Evolutionary conservation across 2,329 filamentous ascomycete genomes (phyloP).

Genomic region (Paracorniculantispora psalliotae): DNA sequence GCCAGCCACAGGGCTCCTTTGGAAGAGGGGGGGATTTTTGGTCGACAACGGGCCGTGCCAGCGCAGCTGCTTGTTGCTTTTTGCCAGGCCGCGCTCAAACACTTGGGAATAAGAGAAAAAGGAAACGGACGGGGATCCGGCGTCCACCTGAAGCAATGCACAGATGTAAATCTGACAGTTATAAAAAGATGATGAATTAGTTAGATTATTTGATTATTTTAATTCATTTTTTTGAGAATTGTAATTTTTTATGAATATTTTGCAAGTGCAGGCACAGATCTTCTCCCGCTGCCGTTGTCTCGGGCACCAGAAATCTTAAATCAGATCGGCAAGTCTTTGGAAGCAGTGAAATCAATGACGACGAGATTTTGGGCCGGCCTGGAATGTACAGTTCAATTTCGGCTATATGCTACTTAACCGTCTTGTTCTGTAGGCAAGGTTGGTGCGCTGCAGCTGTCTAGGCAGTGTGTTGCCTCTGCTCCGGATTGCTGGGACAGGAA

Average conservation of each 20-base stretch:
- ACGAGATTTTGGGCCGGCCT: too few relatives aligned
- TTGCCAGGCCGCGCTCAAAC: not conserved
- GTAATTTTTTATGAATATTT: too few relatives aligned
- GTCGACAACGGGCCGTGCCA: conserved; percentile 8
- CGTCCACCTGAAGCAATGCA: not conserved
- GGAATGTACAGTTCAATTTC: too few relatives aligned
- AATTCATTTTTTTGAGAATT: not conserved
- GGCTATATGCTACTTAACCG: too few relatives aligned
- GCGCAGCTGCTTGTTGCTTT: not conserved
- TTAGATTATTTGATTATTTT: not conserved
- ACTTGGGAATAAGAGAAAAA: not conserved
- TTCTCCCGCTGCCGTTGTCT: not conserved
- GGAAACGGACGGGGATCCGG: not conserved
- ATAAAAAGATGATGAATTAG: not conserved
- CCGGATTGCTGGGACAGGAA: conserved; percentile 1
- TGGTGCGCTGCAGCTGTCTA: not conserved
- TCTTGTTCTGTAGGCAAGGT: too few relatives aligned
- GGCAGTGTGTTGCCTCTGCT: not conserved
- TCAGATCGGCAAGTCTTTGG: too few relatives aligned
- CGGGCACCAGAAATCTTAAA: not conserved
- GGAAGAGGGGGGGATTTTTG: not conserved
- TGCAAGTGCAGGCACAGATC: too few relatives aligned
- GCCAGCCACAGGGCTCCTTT: not conserved
- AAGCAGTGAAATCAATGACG: not conserved
- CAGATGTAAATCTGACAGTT: not conserved